phyloP scores from a whole-genome alignment of 805 yeast species.

The Wickerhamiella spandovensis region DNA sequence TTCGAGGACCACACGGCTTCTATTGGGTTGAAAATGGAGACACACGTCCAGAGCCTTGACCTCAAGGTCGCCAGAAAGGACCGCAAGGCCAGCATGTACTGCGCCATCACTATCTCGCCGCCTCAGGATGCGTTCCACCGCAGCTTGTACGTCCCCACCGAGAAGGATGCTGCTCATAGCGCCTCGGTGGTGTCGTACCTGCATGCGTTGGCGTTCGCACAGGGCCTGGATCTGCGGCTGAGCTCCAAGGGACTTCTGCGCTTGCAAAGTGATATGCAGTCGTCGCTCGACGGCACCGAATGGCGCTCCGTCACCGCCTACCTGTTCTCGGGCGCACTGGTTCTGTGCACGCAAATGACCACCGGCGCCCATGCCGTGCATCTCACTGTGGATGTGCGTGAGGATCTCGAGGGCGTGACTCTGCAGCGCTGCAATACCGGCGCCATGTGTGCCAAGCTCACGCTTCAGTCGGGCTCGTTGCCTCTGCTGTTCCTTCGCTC shows the following conservation, averaged over 20 bases:
- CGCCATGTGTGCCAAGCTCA: not conserved
- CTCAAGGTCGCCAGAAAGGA: not conserved
- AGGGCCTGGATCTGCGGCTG: not conserved
- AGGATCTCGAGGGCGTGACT: not conserved
- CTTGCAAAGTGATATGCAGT: not conserved
- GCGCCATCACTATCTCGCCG: not conserved
- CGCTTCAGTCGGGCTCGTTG: not conserved
- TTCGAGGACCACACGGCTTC: not conserved
- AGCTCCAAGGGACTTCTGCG: not conserved
- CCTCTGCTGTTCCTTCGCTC: slow-evolving; percentile 1
- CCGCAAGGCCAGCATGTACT: not conserved
- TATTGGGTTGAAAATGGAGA: not conserved
- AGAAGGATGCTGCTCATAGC: not conserved
- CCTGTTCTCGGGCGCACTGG: not conserved
- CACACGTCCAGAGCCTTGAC: not conserved
- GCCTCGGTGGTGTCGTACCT: not conserved
- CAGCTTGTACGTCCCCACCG: not conserved
- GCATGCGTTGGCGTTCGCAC: not conserved
- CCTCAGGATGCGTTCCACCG: not conserved
- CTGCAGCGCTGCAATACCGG: not conserved
- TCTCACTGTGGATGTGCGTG: not conserved
- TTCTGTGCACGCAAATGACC: not conserved
- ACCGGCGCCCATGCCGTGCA: not conserved
- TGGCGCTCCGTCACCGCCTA: not conserved
- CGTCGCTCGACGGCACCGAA: not conserved